Evolutionary conservation across 257 asterid genomes (phyloP), one percentile per base, ranked within the genome.

Genomic region (Echites panduratus): DNA sequence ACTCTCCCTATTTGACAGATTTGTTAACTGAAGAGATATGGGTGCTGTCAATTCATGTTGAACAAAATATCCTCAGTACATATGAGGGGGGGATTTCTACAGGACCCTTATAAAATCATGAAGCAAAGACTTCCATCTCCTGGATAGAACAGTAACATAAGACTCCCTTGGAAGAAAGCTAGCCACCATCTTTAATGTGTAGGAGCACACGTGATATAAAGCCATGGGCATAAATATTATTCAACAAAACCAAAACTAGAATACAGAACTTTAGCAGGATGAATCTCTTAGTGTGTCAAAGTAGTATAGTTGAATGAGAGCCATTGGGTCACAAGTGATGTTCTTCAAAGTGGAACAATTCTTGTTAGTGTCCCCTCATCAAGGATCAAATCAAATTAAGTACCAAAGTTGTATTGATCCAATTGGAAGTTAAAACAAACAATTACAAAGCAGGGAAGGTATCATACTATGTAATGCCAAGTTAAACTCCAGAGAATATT

Each of bases 331-430:
- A 79, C 95, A 71, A 89, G 96, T 74, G 98, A 91, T 14, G 71
- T 82, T 83, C 98, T 89, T 95, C 94, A 87, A 81, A 91, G 89
- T 58, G 98, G 96, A 64, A 86, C 96, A 73, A 91, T 81, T 82
- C 84, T 87, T 96, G 91, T 93, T 61, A 91, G 81, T 14, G 97
- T 89, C 78, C 88, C 98, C 89, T 93, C 98, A 78, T 93, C 98
- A 81, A 93, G 83, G 85, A 87, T 93, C 87, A 93, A 77, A 84
- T 89, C 92, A 73, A 93, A 89, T 73, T 96, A 82, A 61, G 72
- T 24, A 77, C 72, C 45, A 44, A 73, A 59, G 76, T 22, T 50
- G 52, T 47, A 77, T 74, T 13, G 54, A 14, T 16, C 32, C 40
- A n/a, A 20, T 65, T 65, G 52, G 29, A 10, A 74, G 27, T 65